Evolutionary conservation across 148 eudicot genomes (phyloP), one percentile per base, ranked within the genome.

Genomic region (Nyssa sinensis): DNA sequence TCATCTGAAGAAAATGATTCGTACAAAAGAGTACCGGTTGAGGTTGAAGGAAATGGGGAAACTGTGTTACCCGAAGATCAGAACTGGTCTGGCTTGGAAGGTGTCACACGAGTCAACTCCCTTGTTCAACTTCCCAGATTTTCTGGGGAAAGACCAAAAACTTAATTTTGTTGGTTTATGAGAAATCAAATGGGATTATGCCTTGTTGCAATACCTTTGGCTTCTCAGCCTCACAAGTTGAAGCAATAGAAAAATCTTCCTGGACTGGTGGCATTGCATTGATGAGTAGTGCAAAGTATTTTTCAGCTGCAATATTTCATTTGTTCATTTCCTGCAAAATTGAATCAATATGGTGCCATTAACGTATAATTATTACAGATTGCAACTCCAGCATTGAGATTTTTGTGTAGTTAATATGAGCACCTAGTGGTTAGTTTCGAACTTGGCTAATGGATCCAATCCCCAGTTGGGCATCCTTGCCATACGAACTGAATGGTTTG

Each of bases 121-220:
- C 84, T 96, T 34, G 98, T 96, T 83, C 99, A 96, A 71, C 98
- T 96, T 66, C 99, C 99, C 30, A 92, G 97, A 84, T 94, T 92
- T 74, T 92, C 98, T 0, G 90, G 81, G 58, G 98, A 90, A 75
- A 85, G 74, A 74, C 92, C 84, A 19, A 81, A 78, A 75, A 72
- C 81, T 71, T 83, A 31, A 71, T 64, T 34, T 28, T 59, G 37
- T 68, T 21, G 41, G 27, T 5, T 5, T 57, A 24, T 39, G 13
- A 34, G 53, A 66, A 30, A 28, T 29, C 9, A 27, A 73, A 11
- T 62, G 59, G 67, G 30, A 41, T 49, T n/a, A 62, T 39, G 75
- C 27, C 62, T n/a, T n/a, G n/a, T 23, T 44, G 51, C 39, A 27
- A 73, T 73, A 44, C 12, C 19, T n/a, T 62, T 73, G 67, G 59